phyloP scores from a whole-genome alignment of 257 asterid genomes.

The Capsicum rhomboideum region DNA sequence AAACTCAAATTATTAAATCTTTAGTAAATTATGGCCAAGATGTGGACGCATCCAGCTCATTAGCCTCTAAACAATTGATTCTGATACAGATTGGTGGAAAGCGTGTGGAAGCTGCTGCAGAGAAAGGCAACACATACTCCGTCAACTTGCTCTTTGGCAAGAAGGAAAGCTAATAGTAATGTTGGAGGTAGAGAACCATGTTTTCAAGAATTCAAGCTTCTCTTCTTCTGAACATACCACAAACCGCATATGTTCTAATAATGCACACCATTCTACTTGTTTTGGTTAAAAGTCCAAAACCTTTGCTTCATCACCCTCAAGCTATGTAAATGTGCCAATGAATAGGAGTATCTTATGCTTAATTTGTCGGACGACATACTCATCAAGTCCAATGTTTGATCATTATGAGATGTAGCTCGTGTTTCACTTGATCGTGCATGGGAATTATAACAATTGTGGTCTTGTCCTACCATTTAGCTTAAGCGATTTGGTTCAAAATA shows the following conservation, averaged over 20 bases:
- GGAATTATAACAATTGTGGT: neutral
- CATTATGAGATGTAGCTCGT: neutral
- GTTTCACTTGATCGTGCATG: neutral
- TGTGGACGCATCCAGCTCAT: neutral
- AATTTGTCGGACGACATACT: neutral
- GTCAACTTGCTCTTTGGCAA: constrained; percentile 62
- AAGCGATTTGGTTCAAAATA: neutral
- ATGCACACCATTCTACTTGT: neutral
- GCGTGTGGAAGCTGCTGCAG: constrained; percentile 69
- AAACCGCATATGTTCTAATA: neutral
- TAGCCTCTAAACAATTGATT: neutral
- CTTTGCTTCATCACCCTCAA: neutral
- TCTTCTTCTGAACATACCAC: neutral
- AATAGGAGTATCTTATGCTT: neutral
- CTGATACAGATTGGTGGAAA: constrained; percentile 64
- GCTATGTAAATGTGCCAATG: neutral
- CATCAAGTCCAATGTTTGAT: neutral
- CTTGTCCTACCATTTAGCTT: neutral
- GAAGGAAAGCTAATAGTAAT: constrained; percentile 30
- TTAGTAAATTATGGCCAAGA: neutral
- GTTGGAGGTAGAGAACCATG: neutral
- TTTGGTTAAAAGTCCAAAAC: neutral
- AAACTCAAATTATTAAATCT: neutral
- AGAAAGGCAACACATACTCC: constrained; percentile 78
- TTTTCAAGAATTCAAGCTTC: neutral